Evolutionary conservation across 1,284 basidiomycete genomes (phyloP).

Genomic region (Somion occarium): DNA sequence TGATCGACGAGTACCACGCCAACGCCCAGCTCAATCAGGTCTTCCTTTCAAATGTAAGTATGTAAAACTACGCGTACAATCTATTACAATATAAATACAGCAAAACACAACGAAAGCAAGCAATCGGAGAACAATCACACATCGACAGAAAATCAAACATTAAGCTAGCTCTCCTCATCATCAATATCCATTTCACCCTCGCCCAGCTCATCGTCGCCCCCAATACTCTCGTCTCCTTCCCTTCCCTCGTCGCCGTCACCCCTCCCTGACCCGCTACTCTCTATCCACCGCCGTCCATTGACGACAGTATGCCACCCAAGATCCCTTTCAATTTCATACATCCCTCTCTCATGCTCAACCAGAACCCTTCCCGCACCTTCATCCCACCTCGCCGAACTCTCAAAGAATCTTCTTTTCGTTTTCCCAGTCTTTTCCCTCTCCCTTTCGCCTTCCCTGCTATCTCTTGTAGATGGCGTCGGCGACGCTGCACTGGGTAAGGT

Average conservation of each 20-base stretch:
- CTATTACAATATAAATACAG: background rate
- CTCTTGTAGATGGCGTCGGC: background rate
- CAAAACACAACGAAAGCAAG: background rate
- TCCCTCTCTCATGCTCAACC: no score
- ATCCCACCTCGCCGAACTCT: conserved; percentile 42
- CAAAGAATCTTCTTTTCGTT: conserved; percentile 53
- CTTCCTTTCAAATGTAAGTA: no score
- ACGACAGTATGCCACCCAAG: no score
- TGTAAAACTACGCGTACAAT: no score
- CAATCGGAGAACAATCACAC: background rate
- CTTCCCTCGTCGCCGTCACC: conserved; percentile 12
- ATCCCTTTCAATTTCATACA: no score
- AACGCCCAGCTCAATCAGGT: no score
- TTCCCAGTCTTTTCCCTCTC: conserved; percentile 8
- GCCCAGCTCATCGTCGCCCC: conserved; percentile 13
- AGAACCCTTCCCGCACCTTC: conserved; percentile 17
- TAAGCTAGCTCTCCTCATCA: conserved; percentile 11
- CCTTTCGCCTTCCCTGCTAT: no score
- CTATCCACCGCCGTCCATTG: no score
- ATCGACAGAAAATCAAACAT: background rate
- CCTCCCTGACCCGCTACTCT: no score
- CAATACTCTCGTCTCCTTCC: conserved; percentile 12
- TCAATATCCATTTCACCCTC: conserved; percentile 17
- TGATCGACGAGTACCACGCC: no score
- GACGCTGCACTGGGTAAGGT: background rate